These are phyloP conservation scores for Vickermania ingenoplastis DNA, from an alignment of 208 protist genomes.

Conservation along the genomic window DNA sequence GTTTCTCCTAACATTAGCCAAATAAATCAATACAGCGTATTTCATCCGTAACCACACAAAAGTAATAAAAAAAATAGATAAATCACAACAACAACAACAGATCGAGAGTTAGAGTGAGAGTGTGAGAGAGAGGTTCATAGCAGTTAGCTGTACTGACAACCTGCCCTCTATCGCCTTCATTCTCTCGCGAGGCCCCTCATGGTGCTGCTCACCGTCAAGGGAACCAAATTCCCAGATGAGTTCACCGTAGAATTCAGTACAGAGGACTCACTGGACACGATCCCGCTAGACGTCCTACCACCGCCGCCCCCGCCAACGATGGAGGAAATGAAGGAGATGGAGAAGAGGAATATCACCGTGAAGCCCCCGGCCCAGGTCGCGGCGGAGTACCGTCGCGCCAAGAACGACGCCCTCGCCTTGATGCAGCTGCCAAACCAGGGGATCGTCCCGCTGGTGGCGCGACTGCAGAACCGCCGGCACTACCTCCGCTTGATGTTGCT, in stretches of 20 bases:
- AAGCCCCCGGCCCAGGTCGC: not conserved
- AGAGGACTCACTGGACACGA: constrained; percentile 9
- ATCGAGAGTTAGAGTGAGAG: too few species aligned
- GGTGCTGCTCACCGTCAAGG: constrained; percentile 74
- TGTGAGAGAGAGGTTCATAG: too few species aligned
- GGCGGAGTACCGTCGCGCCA: not conserved
- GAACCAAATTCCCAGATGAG: constrained; percentile 67
- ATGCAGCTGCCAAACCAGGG: not conserved
- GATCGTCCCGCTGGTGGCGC: constrained; percentile 25
- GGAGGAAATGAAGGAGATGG: constrained; percentile 1
- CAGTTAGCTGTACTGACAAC: too few species aligned
- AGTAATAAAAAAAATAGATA: too few species aligned
- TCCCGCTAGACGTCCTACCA: not conserved
- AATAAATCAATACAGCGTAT: too few species aligned
- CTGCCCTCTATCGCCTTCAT: too few species aligned
- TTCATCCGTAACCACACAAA: too few species aligned
- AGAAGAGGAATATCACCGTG: not conserved
- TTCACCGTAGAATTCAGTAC: constrained; percentile 44
- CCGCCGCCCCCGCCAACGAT: not conserved
- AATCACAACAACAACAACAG: too few species aligned
- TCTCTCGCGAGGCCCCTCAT: too few species aligned
- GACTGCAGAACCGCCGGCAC: constrained; percentile 64
- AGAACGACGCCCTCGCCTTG: constrained; percentile 5
- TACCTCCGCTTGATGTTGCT: constrained; percentile 53
- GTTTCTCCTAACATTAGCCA: too few species aligned